A percentile compares a stretch with the other conserved stretches of the same genome.
Conservation (phyloP, 2,329 filamentous ascomycete species). For the Colletotrichum musicola region DNA sequence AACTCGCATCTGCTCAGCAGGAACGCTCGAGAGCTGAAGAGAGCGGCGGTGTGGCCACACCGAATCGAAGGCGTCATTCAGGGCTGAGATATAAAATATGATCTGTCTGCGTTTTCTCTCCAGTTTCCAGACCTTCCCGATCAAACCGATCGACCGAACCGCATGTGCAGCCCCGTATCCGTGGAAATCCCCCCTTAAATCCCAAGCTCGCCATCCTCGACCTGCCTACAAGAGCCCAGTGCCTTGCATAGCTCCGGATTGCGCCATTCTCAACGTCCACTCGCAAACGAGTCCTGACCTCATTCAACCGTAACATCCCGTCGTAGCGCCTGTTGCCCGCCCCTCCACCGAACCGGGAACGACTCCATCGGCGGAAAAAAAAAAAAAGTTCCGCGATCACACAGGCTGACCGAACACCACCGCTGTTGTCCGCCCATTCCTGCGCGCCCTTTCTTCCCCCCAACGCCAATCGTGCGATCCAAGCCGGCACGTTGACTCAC, state of each 20-base stretch:
- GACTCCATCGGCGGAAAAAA: too few species aligned
- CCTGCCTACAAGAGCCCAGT: conserved; percentile 35
- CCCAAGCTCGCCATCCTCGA: conserved; percentile 2
- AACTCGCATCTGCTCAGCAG: background rate
- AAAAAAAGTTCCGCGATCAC: conserved; percentile 6
- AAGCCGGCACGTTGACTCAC: conserved; percentile 37
- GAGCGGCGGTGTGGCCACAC: conserved; percentile 14
- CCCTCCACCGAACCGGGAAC: background rate
- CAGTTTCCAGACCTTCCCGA: conserved; percentile 13
- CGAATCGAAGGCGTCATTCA: conserved; percentile 35
- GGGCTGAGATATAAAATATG: conserved; percentile 25
- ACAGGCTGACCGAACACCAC: background rate
- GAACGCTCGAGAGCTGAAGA: too few species aligned
- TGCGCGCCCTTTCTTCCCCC: background rate
- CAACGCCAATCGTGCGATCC: conserved; percentile 8
- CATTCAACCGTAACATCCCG: conserved; percentile 6
- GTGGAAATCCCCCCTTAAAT: conserved; percentile 3
- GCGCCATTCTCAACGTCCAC: conserved; percentile 31
- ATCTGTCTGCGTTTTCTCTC: conserved; percentile 6
- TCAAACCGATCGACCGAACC: conserved; percentile 31
- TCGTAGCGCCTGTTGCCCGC: background rate
- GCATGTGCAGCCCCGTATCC: conserved; percentile 2
- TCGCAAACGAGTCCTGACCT: background rate
- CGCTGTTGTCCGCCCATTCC: conserved; percentile 3
- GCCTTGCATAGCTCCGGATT: conserved; percentile 38